Evolutionary conservation across 2,329 filamentous ascomycete genomes (phyloP), one percentile per base, ranked within the genome.

Genomic region (Fusarium liriodendri): DNA sequence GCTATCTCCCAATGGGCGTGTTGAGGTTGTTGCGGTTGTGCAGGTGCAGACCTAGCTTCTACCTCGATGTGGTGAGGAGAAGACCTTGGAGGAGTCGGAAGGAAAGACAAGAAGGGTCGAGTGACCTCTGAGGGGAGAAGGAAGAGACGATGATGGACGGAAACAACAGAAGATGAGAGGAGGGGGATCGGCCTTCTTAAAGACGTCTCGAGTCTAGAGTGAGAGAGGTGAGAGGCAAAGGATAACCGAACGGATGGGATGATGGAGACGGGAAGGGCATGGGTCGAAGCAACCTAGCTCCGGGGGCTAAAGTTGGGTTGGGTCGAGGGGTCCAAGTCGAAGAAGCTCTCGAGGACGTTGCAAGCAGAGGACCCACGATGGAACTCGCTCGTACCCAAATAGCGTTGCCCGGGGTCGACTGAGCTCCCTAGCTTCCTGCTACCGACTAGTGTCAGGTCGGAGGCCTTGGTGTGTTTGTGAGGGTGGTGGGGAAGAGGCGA

Each of bases 111-210:
- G 27, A 60, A 64, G 58, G 66, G 72, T 71, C 67, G 61, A 72
- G 72, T 68, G 70, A 71, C 72, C 65, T 74, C 63, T 60, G 59
- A 40, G 62, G 47, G 54, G 59, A 67, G 60, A 55, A 67, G 61
- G 62, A 69, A 64, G 69, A 72, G 64, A 37, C 18, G 47, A 33
- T 67, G 65, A 70, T 70, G 69, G 40, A 45, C 22, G 54, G 61
- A 25, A 71, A 18, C 60, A 52, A n/a, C 25, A 62, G 47, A 9
- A 33, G 35, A 52, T 54, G 55, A 18, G 27, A 62, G 27, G 60
- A 70, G 66, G 71, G 69, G 54, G 42, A 62, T 54, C 27, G 55
- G 27, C 37, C 66, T 70, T 76, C 67, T 78, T 78, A 77, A 77
- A 67, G 66, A 62, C 64, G 32, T 66, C 38, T 42, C 57, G 33